Evolutionary conservation across 164 flowering plant genomes (phyloP), one percentile per base, ranked within the genome.

Genomic region (grape (Vitis vinifera)): DNA sequence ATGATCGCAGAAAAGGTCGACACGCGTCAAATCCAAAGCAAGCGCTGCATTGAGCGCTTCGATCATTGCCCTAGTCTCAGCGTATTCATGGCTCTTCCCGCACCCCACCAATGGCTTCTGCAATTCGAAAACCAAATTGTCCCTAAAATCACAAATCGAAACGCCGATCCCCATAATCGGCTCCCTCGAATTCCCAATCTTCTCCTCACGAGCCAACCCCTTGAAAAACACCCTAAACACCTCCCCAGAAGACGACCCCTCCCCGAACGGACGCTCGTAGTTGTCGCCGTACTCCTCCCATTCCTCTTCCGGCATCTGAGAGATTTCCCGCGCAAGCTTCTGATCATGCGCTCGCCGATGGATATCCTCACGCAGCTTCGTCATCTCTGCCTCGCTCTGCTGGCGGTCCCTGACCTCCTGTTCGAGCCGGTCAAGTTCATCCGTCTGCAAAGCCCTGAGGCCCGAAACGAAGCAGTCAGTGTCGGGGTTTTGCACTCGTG

Each of bases 11-110:
- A 68, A 85, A 57, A 86, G 65, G 1, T 65, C 66, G 37, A 92
- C 60, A 59, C 72, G 70, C 72, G 84, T 85, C 29, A 94, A 66
- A 11, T 80, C 89, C 80, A 94, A 76, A 12, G 68, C 67, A 13
- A 84, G 48, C 6, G 93, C 94, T 9, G 84, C 85, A 60, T 69
- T 76, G 9, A 94, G 81, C 5, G 92, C 96, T 78, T 89, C 91
- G 37, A 86, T 79, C 80, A 91, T 75, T 9, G 97, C 94, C 82
- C 77, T 73, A 27, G 69, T 3, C 71, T 87, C 92, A 2, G 77
- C 88, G 2, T 62, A 67, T 57, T 65, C 72, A 14, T 59, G 66
- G 65, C 29, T 79, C 77, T n/a, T 12, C 52, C 78, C 84, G n/a
- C 5, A 57, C 19, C 80, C 85, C 1, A 15, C 44, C 71, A 82